Conservation (phyloP, 768 basidiomycete species). For the Antrodiella citrinella region DNA sequence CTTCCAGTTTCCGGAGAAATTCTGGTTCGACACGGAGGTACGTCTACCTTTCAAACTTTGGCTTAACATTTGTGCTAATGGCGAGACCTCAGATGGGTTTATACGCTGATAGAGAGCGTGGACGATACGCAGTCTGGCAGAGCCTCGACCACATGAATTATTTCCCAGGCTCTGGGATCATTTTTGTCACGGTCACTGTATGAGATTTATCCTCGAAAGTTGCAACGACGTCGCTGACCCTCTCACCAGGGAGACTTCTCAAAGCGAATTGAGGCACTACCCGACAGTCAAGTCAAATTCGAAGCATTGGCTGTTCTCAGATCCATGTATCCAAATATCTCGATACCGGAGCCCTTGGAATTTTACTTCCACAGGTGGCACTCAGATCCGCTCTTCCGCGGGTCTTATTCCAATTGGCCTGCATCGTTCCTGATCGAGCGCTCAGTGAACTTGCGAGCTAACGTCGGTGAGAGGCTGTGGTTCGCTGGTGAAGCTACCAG, state of each 20-base stretch:
- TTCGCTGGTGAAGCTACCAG: conserved; percentile 62
- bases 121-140: conserved; percentile 57
- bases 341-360: conserved; percentile 46
- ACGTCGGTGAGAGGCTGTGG: conserved; percentile 42
- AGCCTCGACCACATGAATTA: conserved; percentile 45
- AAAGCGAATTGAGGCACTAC: conserved; percentile 46
- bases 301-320: conserved; percentile 53
- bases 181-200: conserved; percentile 39
- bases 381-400: conserved; percentile 42
- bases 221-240: not conserved
- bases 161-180: conserved; percentile 45
- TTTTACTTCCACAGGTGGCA: conserved; percentile 53
- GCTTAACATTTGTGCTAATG: not conserved
- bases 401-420: conserved; percentile 67
- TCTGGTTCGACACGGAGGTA: conserved; percentile 45
- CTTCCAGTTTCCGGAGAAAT: conserved; percentile 51
- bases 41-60: no score
- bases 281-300: conserved; percentile 35
- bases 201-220: conserved; percentile 4
- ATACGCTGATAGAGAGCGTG: conserved; percentile 45
- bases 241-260: conserved; percentile 50
- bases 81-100: conserved; percentile 37
- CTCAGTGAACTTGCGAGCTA: conserved; percentile 46
- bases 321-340: conserved; percentile 48
- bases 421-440: conserved; percentile 47